A percentile compares a stretch with the other conserved stretches of the same genome.
Conservation (phyloP, 192 early-diverging fungal genomes). For the Chytriomyces sp. region DNA sequence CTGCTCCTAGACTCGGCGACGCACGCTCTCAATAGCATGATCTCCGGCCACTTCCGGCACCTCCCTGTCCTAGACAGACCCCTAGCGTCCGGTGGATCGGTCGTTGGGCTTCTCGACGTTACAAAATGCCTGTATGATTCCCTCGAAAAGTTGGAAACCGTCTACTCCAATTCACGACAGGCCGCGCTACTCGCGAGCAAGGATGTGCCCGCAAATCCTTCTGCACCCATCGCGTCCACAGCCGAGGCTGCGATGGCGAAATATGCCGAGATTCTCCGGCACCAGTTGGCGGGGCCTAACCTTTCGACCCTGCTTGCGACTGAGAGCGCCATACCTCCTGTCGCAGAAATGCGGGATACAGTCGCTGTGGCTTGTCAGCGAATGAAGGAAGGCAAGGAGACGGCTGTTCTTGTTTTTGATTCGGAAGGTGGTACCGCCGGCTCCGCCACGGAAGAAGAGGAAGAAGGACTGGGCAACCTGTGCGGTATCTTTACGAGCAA, state of each 20-base stretch:
- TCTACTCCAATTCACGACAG: constrained; percentile 1
- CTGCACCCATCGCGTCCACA: not conserved
- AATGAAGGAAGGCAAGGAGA: constrained; percentile 37
- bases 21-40: constrained; percentile 52
- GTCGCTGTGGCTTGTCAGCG: constrained; percentile 37
- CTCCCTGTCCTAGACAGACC: constrained; percentile 45
- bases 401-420: constrained; percentile 50
- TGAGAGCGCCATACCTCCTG: constrained; percentile 24
- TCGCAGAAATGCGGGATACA: constrained; percentile 40
- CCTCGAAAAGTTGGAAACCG: constrained; percentile 52
- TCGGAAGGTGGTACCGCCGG: constrained; percentile 4
- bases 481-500: constrained; percentile 92
- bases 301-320: constrained; percentile 70
- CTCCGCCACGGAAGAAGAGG: no score
- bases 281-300: constrained; percentile 82
- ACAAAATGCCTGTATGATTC: constrained; percentile 61
- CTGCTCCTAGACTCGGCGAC: constrained; percentile 45
- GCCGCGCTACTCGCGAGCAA: not conserved
- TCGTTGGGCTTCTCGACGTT: constrained; percentile 58
- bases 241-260: constrained; percentile 7
- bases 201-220: not conserved
- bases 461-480: constrained; percentile 59
- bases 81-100: constrained; percentile 35
- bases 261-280: constrained; percentile 34
- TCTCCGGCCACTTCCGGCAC: constrained; percentile 52